phyloP scores from a whole-genome alignment of 2,329 filamentous ascomycete species.

The Fusarium veterinarium region DNA sequence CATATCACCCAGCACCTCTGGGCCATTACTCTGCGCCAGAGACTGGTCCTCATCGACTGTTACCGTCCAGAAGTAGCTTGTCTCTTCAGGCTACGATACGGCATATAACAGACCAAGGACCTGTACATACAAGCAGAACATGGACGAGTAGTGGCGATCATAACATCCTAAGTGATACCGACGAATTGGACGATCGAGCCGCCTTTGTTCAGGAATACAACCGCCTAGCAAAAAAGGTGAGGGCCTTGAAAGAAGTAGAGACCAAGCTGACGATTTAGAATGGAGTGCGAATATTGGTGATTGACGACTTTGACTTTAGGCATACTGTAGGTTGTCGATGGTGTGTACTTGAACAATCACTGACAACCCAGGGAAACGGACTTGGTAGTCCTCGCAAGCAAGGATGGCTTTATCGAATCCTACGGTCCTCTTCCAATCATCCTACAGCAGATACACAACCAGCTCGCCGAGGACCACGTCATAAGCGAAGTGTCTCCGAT shows the following conservation, averaged over 20 bases:
- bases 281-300: conserved; percentile 59
- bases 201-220: conserved; percentile 70
- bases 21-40: conserved; percentile 31
- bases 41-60: conserved; percentile 23
- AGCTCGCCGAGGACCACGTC: conserved; percentile 43
- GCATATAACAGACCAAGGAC: conserved; percentile 37
- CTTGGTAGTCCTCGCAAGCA: conserved; percentile 46
- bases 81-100: conserved; percentile 45
- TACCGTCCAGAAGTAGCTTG: conserved; percentile 43
- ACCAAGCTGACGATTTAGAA: conserved; percentile 54
- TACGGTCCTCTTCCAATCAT: conserved; percentile 45
- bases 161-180: conserved; percentile 59
- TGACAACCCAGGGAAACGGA: conserved; percentile 37
- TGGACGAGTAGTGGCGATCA: conserved; percentile 68
- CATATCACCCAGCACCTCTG: conserved; percentile 10
- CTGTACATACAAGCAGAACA: conserved; percentile 60
- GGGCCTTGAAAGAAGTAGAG: background rate
- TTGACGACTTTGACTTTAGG: conserved; percentile 50
- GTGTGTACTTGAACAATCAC: background rate
- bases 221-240: conserved; percentile 67
- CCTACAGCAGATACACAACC: conserved; percentile 11
- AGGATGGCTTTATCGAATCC: conserved; percentile 54
- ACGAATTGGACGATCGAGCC: conserved; percentile 61
- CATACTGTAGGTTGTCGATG: conserved; percentile 48
- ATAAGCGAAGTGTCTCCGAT: conserved; percentile 67